phyloP scores from a whole-genome alignment of 805 yeast species.

The Peterozyma toletana region DNA sequence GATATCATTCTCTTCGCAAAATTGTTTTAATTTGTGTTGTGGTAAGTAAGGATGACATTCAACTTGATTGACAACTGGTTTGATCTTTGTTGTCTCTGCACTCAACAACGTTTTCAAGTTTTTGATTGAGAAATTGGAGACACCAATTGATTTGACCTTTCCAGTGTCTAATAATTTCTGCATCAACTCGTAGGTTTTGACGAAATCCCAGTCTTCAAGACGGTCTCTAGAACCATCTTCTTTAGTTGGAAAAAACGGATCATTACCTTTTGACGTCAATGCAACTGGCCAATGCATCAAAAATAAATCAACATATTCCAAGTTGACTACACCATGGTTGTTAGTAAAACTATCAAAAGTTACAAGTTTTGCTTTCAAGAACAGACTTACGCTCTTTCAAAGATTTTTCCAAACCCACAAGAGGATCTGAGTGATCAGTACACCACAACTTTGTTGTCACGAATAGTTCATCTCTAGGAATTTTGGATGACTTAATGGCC shows the following conservation, averaged over 20 bases:
- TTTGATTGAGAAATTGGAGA: constrained; percentile 62
- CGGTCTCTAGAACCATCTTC: constrained; percentile 16
- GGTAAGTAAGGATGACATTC: constrained; percentile 73
- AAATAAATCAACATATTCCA: constrained; percentile 60
- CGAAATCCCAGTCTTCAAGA: constrained; percentile 32
- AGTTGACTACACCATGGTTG: constrained; percentile 22
- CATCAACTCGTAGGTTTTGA: constrained; percentile 61
- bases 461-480: constrained; percentile 43
- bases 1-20: constrained; percentile 44
- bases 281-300: constrained; percentile 63
- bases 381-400: constrained; percentile 32
- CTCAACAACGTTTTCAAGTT: constrained; percentile 46
- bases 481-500: constrained; percentile 40
- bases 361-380: constrained; percentile 21
- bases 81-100: constrained; percentile 38
- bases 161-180: constrained; percentile 51
- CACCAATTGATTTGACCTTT: constrained; percentile 64
- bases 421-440: constrained; percentile 31
- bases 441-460: constrained; percentile 62
- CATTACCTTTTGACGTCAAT: constrained; percentile 3
- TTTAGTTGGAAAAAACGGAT: constrained; percentile 2
- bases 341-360: too few relatives aligned
- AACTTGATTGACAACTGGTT: constrained; percentile 70
- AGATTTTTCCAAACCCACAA: constrained; percentile 41
- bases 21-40: constrained; percentile 53